A percentile compares a stretch with the other conserved stretches of the same genome.
Conservation (phyloP, 176 grass and related monocot species). For the Canna indica region DNA sequence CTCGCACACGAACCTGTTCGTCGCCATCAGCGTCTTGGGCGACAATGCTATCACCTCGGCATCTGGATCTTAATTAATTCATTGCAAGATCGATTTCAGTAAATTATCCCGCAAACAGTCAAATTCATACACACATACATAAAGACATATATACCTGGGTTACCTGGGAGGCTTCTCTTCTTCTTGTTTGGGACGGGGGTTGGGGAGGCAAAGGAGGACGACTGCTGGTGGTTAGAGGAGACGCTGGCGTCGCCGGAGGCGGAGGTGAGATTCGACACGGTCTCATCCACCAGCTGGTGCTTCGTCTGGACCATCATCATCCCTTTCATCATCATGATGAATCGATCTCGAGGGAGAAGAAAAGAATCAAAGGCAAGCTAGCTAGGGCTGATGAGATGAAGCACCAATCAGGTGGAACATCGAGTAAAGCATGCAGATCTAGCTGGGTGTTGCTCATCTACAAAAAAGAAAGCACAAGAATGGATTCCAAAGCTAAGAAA, state of each 20-base stretch:
- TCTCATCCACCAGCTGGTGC: constrained; percentile 62
- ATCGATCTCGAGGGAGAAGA: background rate
- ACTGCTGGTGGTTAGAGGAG: constrained; percentile 50
- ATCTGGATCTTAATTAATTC: constrained; percentile 56
- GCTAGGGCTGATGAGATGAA: too few species aligned
- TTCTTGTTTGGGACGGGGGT: constrained; percentile 55
- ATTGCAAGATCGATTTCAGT: too few species aligned
- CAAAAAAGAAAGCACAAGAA: background rate
- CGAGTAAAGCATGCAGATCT: constrained; percentile 2
- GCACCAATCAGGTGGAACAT: too few species aligned
- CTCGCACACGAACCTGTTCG: constrained; percentile 90
- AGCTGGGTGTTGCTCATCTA: background rate
- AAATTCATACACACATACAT: too few species aligned
- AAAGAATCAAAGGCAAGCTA: background rate
- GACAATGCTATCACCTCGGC: constrained; percentile 91
- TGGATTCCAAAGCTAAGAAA: constrained; percentile 18
- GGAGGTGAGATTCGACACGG: constrained; percentile 94
- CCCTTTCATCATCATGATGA: constrained; percentile 64
- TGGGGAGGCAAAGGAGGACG: constrained; percentile 39
- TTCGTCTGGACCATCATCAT: constrained; percentile 43
- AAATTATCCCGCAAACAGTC: too few species aligned
- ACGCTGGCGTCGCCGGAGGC: constrained; percentile 75
- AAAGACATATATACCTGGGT: constrained; percentile 94
- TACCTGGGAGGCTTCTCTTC: constrained; percentile 90
- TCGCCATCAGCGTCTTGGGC: constrained; percentile 81